Evolutionary conservation across 2,329 filamentous ascomycete species (phyloP).

Genomic region (Rhinocladiella mackenziei): DNA sequence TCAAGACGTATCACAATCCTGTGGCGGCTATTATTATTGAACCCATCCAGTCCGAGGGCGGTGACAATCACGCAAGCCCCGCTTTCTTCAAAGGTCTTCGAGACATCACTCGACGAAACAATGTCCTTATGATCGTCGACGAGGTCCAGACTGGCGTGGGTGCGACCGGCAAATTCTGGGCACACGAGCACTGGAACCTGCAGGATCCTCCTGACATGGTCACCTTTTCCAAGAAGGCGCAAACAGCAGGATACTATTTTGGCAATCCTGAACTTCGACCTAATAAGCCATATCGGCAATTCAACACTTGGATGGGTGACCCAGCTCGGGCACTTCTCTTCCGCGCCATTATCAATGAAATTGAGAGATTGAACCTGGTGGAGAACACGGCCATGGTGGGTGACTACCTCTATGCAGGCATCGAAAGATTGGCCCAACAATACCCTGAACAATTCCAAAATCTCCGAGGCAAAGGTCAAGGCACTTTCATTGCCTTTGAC

Average conservation of each 20-base stretch:
- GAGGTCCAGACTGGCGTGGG: constrained; percentile 93
- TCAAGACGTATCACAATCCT: constrained; percentile 72
- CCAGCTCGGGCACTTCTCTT: constrained; percentile 80
- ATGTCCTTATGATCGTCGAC: constrained; percentile 70
- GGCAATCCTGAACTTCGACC: constrained; percentile 73
- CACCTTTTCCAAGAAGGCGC: constrained; percentile 92
- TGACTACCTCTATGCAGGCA: constrained; percentile 68
- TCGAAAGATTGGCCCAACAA: constrained; percentile 63
- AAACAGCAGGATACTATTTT: constrained; percentile 90
- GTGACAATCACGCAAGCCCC: constrained; percentile 88
- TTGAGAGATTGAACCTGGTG: constrained; percentile 72
- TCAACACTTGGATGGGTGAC: constrained; percentile 98
- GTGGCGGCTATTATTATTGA: constrained; percentile 80
- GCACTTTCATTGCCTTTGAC: constrained; percentile 92
- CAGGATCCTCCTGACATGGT: constrained; percentile 81
- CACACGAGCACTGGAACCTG: constrained; percentile 91
- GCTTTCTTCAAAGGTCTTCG: constrained; percentile 83
- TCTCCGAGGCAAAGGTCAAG: constrained; percentile 79
- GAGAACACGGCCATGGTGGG: constrained; percentile 72
- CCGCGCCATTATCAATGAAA: constrained; percentile 78
- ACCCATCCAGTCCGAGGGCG: constrained; percentile 89
- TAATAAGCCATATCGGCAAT: constrained; percentile 92
- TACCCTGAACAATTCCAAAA: constrained; percentile 78
- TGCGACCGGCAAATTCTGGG: constrained; percentile 92
- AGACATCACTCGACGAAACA: constrained; percentile 69